These are phyloP conservation scores for Saccharomyces paradoxus DNA, from an alignment of 805 yeast species.

Conservation along the genomic window DNA sequence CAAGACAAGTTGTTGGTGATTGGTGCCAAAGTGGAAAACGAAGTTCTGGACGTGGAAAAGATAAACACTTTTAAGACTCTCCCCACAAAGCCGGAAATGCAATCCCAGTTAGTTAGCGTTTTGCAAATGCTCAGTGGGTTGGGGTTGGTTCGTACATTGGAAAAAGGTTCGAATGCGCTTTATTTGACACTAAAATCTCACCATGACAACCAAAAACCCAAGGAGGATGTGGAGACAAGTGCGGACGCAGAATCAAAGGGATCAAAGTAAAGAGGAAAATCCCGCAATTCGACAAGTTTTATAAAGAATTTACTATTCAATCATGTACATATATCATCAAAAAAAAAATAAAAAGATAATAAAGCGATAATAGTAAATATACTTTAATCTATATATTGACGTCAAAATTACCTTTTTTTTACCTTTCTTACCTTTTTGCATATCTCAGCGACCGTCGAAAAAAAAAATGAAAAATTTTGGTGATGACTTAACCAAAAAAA, in stretches of 20 bases:
- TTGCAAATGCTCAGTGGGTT: slow-evolving; percentile 83
- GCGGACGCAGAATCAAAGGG: background rate
- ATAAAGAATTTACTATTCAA: background rate
- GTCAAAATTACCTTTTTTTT: background rate
- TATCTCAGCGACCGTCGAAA: background rate
- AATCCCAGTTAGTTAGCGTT: slow-evolving; percentile 74
- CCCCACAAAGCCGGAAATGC: slow-evolving; percentile 63
- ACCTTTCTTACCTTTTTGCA: background rate
- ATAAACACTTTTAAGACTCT: slow-evolving; percentile 61
- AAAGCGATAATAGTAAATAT: background rate
- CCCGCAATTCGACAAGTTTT: background rate
- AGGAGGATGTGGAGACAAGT: background rate
- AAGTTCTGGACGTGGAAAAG: slow-evolving; percentile 43
- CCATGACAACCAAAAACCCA: slow-evolving; percentile 30
- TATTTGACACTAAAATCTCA: slow-evolving; percentile 70
- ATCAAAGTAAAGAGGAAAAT: background rate
- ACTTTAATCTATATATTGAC: background rate
- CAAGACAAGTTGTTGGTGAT: slow-evolving; percentile 70
- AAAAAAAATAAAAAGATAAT: background rate
- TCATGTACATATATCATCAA: background rate
- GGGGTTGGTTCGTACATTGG: slow-evolving; percentile 75
- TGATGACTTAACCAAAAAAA: background rate
- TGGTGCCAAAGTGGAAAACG: slow-evolving; percentile 75
- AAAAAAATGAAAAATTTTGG: background rate
- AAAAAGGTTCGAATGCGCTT: slow-evolving; percentile 55